Evolutionary conservation across 768 basidiomycete species (phyloP).

Genomic region (Hemileccinum impolitum): DNA sequence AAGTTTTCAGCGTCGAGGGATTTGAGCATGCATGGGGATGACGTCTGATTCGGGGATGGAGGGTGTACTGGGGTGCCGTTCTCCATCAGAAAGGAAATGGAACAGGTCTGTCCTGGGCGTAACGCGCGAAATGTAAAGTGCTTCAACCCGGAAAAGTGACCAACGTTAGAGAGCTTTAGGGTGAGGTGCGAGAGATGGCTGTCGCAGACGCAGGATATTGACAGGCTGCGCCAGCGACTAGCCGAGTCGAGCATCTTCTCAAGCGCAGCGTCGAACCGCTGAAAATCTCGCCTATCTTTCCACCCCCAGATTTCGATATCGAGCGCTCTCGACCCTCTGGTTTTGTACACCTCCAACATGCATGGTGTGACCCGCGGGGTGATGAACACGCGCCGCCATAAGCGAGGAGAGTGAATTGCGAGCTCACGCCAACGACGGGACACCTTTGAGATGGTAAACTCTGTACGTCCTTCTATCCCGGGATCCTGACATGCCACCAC

Average conservation of each 20-base stretch:
- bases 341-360: constrained; percentile 24
- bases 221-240: constrained; percentile 28
- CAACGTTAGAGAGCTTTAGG: constrained; percentile 21
- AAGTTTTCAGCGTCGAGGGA: constrained; percentile 31
- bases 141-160: constrained; percentile 21
- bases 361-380: constrained; percentile 16
- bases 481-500: constrained; percentile 26
- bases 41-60: not conserved
- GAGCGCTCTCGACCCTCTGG: constrained; percentile 24
- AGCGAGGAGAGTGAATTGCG: constrained; percentile 28
- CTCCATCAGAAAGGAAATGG: constrained; percentile 25
- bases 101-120: constrained; percentile 28
- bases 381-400: constrained; percentile 29
- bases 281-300: constrained; percentile 31
- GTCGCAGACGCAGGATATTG: constrained; percentile 26
- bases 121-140: constrained; percentile 30
- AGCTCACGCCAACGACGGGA: constrained; percentile 33
- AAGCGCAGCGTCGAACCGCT: constrained; percentile 26
- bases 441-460: constrained; percentile 28
- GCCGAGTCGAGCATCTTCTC: constrained; percentile 25
- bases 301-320: constrained; percentile 28
- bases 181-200: constrained; percentile 29
- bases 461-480: constrained; percentile 14
- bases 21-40: constrained; percentile 17
- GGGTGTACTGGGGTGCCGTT: constrained; percentile 2